Conservation (phyloP, 1,284 basidiomycete genomes). For the Schizopora paradoxa region DNA sequence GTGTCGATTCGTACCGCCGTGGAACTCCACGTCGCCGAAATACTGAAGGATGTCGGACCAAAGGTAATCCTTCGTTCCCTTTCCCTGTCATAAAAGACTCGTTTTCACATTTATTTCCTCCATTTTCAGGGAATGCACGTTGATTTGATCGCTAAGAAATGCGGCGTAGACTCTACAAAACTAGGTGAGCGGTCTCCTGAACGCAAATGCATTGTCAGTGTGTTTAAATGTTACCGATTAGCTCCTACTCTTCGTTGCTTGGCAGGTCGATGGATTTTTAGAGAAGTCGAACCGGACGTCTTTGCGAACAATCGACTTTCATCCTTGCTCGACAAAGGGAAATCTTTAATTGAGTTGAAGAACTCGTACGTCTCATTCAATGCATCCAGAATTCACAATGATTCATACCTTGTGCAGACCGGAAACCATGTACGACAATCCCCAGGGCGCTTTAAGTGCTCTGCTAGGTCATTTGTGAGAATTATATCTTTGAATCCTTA, state of each 20-base stretch:
- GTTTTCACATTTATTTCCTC: neutral
- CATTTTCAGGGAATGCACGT: constrained; percentile 19
- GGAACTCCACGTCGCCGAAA: constrained; percentile 35
- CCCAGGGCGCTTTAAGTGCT: no score
- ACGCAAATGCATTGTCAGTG: neutral
- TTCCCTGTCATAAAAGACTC: no score
- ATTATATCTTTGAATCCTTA: neutral
- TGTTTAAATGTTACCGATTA: neutral
- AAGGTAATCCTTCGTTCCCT: no score
- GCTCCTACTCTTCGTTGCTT: constrained; percentile 21
- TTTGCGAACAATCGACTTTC: constrained; percentile 22
- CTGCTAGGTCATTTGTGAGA: no score
- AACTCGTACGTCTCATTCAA: constrained; percentile 2
- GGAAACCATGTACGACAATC: no score
- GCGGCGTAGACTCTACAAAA: constrained; percentile 17
- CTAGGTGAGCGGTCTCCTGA: constrained; percentile 16
- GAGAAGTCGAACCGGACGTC: constrained; percentile 18
- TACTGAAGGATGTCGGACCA: constrained; percentile 31
- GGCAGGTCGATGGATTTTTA: constrained; percentile 22
- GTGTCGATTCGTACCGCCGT: no score
- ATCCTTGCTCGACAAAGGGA: constrained; percentile 20
- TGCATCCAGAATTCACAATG: neutral
- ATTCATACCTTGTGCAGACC: neutral
- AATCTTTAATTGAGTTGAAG: no score
- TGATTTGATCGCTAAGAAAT: constrained; percentile 19